phyloP scores from a whole-genome alignment of 306 rosid genomes.

The Lathyrus sativus region DNA sequence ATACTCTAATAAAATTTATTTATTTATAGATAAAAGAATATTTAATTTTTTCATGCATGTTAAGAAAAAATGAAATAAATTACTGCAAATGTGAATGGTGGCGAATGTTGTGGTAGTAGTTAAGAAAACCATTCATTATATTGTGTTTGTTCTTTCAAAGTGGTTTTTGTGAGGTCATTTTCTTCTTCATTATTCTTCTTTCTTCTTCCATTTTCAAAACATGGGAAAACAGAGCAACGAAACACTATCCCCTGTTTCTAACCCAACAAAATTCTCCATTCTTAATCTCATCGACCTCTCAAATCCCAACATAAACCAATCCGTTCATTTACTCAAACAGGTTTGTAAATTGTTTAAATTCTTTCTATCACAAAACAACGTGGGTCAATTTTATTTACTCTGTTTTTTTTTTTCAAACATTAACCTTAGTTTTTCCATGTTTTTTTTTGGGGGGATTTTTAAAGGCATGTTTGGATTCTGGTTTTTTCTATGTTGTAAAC shows the following conservation, averaged over 20 bases:
- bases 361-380: neutral
- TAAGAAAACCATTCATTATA: conserved; percentile 2
- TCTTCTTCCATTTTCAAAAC: conserved; percentile 18
- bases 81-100: neutral
- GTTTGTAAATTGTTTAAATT: conserved; percentile 33
- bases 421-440: neutral
- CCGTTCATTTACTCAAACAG: conserved; percentile 77
- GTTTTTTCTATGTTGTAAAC: conserved; percentile 88
- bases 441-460: neutral
- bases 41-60: no score
- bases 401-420: neutral
- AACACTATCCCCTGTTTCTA: conserved; percentile 10
- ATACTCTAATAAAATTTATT: no score
- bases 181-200: neutral
- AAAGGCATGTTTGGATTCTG: conserved; percentile 93
- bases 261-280: conserved; percentile 43
- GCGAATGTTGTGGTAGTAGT: neutral
- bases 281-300: conserved; percentile 81
- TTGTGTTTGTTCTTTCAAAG: neutral
- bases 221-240: conserved; percentile 55
- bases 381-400: conserved; percentile 5
- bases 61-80: neutral
- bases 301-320: conserved; percentile 55
- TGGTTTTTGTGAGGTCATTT: conserved; percentile 22
- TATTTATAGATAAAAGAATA: no score